Evolutionary conservation across 345 rosid species (phyloP).

Genomic region (Ailanthus altissimus): DNA sequence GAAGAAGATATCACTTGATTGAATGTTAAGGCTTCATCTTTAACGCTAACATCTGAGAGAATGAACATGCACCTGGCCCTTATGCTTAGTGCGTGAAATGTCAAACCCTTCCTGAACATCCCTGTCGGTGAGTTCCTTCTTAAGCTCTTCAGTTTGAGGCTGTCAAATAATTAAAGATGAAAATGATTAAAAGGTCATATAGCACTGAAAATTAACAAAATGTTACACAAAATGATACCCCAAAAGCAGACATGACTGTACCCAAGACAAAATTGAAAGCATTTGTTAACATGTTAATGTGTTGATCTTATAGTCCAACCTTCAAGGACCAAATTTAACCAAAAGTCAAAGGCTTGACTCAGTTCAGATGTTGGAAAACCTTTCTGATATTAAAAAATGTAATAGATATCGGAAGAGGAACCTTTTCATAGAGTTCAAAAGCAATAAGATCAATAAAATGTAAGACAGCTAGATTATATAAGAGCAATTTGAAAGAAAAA

Average conservation of each 20-base stretch:
- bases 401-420: not conserved
- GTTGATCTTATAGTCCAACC: not conserved
- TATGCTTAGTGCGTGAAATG: slow-evolving; percentile 71
- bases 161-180: slow-evolving; percentile 33
- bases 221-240: not conserved
- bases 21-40: not conserved
- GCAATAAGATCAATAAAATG: not conserved
- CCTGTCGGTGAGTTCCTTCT: slow-evolving; percentile 80
- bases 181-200: slow-evolving; percentile 12
- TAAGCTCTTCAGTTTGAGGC: slow-evolving; percentile 86
- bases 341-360: not conserved
- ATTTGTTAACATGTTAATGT: not conserved
- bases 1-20: not conserved
- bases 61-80: slow-evolving; percentile 72
- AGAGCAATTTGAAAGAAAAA: not conserved
- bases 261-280: no score
- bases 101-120: slow-evolving; percentile 90
- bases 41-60: slow-evolving; percentile 4
- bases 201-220: not conserved
- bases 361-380: not conserved
- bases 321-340: not conserved
- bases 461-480: not conserved
- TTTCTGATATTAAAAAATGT: no score
- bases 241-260: slow-evolving; percentile 1
- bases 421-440: not conserved